Conservation (phyloP, 2,329 filamentous ascomycete genomes). For the Penicillium oxalicum region DNA sequence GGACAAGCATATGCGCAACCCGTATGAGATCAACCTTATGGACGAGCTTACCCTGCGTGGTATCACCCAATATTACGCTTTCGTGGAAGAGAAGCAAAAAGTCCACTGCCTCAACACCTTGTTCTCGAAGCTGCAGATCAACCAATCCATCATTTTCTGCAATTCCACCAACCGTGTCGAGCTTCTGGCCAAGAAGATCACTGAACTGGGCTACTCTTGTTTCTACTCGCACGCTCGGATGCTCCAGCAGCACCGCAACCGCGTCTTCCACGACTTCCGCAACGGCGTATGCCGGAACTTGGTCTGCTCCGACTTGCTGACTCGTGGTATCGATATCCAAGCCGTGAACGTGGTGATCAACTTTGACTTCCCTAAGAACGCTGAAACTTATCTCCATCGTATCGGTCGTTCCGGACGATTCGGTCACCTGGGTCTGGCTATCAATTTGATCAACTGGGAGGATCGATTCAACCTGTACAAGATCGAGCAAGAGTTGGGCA, state of each 20-base stretch:
- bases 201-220: constrained; percentile 96
- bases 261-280: constrained; percentile 98
- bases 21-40: constrained; percentile 99
- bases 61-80: constrained; percentile 98
- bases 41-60: constrained; percentile 95
- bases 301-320: constrained; percentile 94
- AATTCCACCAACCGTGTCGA: constrained; percentile 99
- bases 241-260: constrained; percentile 93
- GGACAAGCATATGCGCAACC: constrained; percentile 93
- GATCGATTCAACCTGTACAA: constrained; percentile 98
- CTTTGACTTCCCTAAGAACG: constrained; percentile 99
- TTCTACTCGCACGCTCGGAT: constrained; percentile 99
- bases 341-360: constrained; percentile 99
- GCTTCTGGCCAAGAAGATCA: constrained; percentile 97
- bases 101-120: constrained; percentile 98
- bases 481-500: constrained; percentile 94
- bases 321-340: constrained; percentile 98
- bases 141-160: constrained; percentile 99
- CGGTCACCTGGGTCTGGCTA: constrained; percentile 92
- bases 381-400: constrained; percentile 95
- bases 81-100: constrained; percentile 98
- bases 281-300: constrained; percentile 97
- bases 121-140: constrained; percentile 98
- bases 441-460: constrained; percentile 99
- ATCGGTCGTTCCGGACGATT: constrained; percentile 97